Base-by-base conservation (phyloP, 768 basidiomycete species). In the Dictyophora rubrovolvata region DNA sequence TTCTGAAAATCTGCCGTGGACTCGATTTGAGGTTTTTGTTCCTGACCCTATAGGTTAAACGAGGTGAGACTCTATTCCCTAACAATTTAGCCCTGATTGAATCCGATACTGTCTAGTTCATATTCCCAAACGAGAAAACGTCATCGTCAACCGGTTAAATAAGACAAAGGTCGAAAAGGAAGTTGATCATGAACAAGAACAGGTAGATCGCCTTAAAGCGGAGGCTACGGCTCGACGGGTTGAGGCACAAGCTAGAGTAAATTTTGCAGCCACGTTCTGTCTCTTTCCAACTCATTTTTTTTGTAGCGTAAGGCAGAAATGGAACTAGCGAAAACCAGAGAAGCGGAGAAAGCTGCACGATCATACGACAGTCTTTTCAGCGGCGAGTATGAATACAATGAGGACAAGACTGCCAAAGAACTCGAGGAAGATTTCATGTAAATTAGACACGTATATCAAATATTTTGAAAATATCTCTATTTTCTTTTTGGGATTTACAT, bases 131-230 rank as follows among this genome's bases (percentile, higher is more conserved):
- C 84, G 94, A 34, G 89, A 95, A 63, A 99, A 99, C 68, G 64
- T 76, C 2, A 88, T 95, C 60, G 88, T 97, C 35, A 97, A 97
- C 67, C 83, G 94, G 23, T 74, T 97, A 48, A 93, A 90, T 72
- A 96, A 95, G 74, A 97, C 94, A 14, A 97, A 94, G 66, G 73
- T 81, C 54, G 91, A 91, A 71, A 79, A 76, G 28, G 77, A 80
- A 36, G 90, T 96, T 21, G 90, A 98, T 65, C 94, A 97, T 66
- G 95, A 98, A 67, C 83, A 86, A 64, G 94, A 95, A 64, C 78
- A 79, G 21, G 74, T 91, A 23, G 93, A 92, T 33, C 79, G 95
- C 17, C 69, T 92, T 64, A 93, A 92, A 69, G 73, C 74, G 56
- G 92, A 93, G 67, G 84, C 80, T 48, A 80, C 84, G 1, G 71